Evolutionary conservation across 257 asterid species (phyloP), one percentile per base, ranked within the genome.

Genomic region (Eucommia ulmoides): DNA sequence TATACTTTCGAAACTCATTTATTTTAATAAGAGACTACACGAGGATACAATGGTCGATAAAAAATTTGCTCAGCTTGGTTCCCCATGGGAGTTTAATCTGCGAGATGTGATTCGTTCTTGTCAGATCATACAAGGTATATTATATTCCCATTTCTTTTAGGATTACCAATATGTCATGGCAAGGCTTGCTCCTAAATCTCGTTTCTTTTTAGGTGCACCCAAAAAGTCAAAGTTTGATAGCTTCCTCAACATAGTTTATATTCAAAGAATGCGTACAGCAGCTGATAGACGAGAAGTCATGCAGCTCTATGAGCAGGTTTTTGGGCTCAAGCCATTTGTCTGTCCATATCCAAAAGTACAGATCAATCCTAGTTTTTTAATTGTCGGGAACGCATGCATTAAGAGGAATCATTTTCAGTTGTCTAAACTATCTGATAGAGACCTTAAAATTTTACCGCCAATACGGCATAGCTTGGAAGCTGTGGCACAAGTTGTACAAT

Each of bases 51-150:
- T 89, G 98, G 17, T 77, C 23, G 26, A 65, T 64, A 82, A 68
- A 61, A 85, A 77, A 47, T 89, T 89, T 51, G 96, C 81, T 61
- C 94, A 76, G 65, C 81, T 74, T 51, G 98, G 98, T 67, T 85
- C 94, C 64, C 98, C 98, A 20, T 89, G 98, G 98, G 98, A 89
- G 77, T 89, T 89, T 71, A 89, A 89, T 67, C 82, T 89, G 51
- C 92, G 98, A 8, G 98, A 89, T 61, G 93, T 89, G 66, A 68
- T 73, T 24, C 98, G 98, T 44, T 89, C 98, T 26, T 89, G 98
- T 52, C 79, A 89, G 70, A 76, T 89, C 65, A 89, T 89, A 44
- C 65, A 74, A 68, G 94, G 95, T 88, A 21, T 20, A 10, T 3
- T 6, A 1, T 16, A 3, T 42, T 42, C 9, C 4, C 7, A 10